Evolutionary conservation across 1,284 basidiomycete species (phyloP).

Genomic region (Xerocomus tenax): DNA sequence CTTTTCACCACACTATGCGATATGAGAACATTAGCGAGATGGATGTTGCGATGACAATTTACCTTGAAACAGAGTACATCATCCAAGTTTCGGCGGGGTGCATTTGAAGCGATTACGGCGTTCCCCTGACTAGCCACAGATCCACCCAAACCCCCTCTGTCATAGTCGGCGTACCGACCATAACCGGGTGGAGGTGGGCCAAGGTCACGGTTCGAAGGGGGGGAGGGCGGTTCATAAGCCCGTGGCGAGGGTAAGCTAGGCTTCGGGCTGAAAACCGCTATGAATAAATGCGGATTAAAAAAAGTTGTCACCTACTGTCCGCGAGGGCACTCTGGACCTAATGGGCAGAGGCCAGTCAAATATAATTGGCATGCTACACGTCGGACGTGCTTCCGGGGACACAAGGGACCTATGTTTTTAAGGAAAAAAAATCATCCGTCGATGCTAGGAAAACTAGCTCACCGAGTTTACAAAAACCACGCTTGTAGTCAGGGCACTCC

Average conservation of each 20-base stretch:
- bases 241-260: conserved; percentile 61
- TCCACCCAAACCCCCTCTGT: conserved; percentile 41
- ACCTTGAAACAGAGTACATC: conserved; percentile 90
- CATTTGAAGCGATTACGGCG: conserved; percentile 21
- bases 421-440: neutral
- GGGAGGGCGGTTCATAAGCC: conserved; percentile 72
- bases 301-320: conserved; percentile 69
- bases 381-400: conserved; percentile 88
- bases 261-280: conserved; percentile 50
- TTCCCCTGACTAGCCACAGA: conserved; percentile 16
- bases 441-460: conserved; percentile 22
- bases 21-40: conserved; percentile 12
- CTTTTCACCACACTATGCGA: conserved; percentile 69
- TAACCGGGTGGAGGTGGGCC: conserved; percentile 90
- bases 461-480: conserved; percentile 94
- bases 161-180: conserved; percentile 76
- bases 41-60: conserved; percentile 5
- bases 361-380: conserved; percentile 87
- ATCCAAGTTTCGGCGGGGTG: conserved; percentile 67
- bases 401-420: conserved; percentile 61
- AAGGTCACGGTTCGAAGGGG: conserved; percentile 68
- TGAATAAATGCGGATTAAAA: conserved; percentile 19
- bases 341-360: conserved; percentile 91
- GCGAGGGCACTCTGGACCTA: conserved; percentile 80
- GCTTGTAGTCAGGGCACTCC: conserved; percentile 91